phyloP scores from a whole-genome alignment of 1,284 basidiomycete species.

The Cutaneotrichosporon mucoides region DNA sequence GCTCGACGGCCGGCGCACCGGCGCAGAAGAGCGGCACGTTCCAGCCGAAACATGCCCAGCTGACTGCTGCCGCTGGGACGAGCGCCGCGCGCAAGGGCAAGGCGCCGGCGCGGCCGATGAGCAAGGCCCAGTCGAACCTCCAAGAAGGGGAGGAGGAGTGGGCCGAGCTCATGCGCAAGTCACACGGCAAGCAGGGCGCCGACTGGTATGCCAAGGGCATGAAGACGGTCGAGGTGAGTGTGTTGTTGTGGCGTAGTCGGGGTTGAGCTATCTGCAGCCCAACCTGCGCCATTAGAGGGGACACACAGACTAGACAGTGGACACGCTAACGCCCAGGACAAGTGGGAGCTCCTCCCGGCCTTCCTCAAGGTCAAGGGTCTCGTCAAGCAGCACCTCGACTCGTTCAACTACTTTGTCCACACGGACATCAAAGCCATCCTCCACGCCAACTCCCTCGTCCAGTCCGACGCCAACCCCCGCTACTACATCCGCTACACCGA shows the following conservation, averaged over 20 bases:
- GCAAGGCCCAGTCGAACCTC: constrained; percentile 13
- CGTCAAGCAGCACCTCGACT: constrained; percentile 99
- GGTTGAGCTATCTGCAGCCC: too few relatives aligned
- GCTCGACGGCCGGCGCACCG: not conserved
- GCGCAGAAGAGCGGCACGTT: too few relatives aligned
- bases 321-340: constrained; percentile 61
- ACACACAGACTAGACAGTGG: not conserved
- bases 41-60: too few relatives aligned
- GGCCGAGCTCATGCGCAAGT: constrained; percentile 45
- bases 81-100: constrained; percentile 25
- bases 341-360: constrained; percentile 92
- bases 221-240: constrained; percentile 53
- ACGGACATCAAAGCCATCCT: constrained; percentile 96
- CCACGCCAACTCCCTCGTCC: constrained; percentile 85
- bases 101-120: constrained; percentile 16
- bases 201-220: constrained; percentile 51
- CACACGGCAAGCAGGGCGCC: constrained; percentile 31
- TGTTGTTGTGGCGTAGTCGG: constrained; percentile 11
- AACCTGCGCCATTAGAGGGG: not conserved
- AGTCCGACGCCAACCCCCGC: constrained; percentile 93
- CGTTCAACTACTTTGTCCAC: constrained; percentile 99
- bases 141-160: constrained; percentile 42
- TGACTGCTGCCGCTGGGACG: not conserved
- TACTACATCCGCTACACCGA: constrained; percentile 98
- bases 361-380: constrained; percentile 95